Evolutionary conservation across 345 rosid genomes (phyloP), one percentile per base, ranked within the genome.

Genomic region (Lepidium africanum): DNA sequence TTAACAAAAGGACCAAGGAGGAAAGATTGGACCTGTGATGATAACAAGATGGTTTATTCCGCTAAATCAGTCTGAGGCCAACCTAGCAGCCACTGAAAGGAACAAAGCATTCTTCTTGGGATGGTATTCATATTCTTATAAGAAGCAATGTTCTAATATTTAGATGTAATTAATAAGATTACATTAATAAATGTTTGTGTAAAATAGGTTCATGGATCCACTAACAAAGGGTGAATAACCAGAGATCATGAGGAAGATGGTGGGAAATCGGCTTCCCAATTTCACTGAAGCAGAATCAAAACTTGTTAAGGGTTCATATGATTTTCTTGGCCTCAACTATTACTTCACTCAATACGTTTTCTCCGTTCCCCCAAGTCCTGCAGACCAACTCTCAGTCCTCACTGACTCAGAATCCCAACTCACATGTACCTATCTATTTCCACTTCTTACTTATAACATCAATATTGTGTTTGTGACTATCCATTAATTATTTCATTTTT

Each of bases 31-130:
- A 57, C 76, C n/a, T n/a, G n/a, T n/a, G n/a, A n/a, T n/a, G n/a
- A n/a, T n/a, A n/a, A n/a, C n/a, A 12, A 65, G 76, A 72, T 40
- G 76, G 71, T 65, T 65, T 58, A 71, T 72, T 19, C 71, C 76
- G 32, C 49, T 0, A 48, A 13, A 72, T 49, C 2, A 48, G 1
- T 13, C 19, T 56, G 0, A 2, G 14, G 52, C 16, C 0, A 56
- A 25, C 11, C 3, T 10, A 72, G 46, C 6, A 0, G 76, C 76
- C 15, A 58, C 76, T 11, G 49, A 39, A 38, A 33, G 71, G 58
- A 50, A 8, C 5, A 56, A 48, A 48, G 65, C 30, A 30, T 72
- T 72, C 43, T 72, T 72, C 60, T 14, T 47, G 3, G 64, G 70
- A n/a, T n/a, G n/a, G n/a, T n/a, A n/a, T n/a, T n/a, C n/a, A n/a